These are phyloP conservation scores for Borealophlyctis nickersoniae DNA, from an alignment of 192 early-diverging fungal species.

Conservation along the genomic window DNA sequence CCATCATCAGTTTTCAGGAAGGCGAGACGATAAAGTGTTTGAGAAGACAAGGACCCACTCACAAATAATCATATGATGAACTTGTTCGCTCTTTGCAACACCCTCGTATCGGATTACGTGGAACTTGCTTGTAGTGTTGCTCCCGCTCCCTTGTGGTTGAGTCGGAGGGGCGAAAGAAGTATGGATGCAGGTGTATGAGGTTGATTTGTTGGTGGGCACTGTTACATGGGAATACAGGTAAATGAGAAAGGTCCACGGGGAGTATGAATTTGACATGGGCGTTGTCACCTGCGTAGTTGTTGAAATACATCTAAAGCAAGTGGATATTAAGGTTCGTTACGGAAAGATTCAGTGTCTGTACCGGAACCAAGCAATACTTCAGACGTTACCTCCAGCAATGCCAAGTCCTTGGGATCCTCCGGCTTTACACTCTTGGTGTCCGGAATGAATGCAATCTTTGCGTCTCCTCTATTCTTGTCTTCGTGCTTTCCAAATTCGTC, in stretches of 20 bases:
- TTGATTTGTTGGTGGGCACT: conserved; percentile 10
- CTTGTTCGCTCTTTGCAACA: not conserved
- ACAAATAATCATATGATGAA: conserved; percentile 21
- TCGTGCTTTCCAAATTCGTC: not conserved
- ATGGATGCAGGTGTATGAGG: conserved; percentile 4
- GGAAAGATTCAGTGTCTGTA: too few species aligned
- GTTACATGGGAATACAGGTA: too few species aligned
- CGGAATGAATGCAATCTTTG: not conserved
- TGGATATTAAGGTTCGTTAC: not conserved
- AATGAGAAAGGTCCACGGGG: too few species aligned
- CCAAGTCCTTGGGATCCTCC: not conserved
- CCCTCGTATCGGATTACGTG: conserved; percentile 2
- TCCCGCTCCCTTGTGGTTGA: not conserved
- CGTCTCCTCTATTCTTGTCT: not conserved
- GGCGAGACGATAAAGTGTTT: not conserved
- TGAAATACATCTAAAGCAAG: conserved; percentile 3
- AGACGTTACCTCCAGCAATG: not conserved
- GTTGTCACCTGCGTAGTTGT: too few species aligned
- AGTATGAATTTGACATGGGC: too few species aligned
- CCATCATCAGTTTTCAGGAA: not conserved
- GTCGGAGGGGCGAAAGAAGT: not conserved
- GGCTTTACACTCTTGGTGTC: too few species aligned
- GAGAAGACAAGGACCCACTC: not conserved
- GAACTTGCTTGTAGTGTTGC: not conserved
- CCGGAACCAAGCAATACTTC: too few species aligned